Percentiles rank a stretch among this genome's conserved stretches.
Evolutionary conservation across 2,329 filamentous ascomycete species (phyloP).

Genomic region (Lomentospora prolificans): DNA sequence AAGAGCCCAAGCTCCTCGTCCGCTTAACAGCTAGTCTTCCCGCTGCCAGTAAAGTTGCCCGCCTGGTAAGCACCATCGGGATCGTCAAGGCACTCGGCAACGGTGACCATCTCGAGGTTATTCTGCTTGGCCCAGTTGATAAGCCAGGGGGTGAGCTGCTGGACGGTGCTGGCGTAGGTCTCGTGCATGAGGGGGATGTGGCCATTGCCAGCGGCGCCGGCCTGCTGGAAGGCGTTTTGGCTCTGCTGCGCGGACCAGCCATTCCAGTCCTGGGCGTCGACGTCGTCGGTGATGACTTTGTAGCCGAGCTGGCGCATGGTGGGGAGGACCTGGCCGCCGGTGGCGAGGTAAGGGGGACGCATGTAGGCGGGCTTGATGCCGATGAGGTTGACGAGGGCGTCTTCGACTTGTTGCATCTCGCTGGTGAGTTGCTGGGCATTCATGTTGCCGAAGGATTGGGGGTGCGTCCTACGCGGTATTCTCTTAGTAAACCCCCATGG

Average conservation of each 20-base stretch:
- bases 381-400: constrained; percentile 39
- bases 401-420: constrained; percentile 41
- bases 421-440: constrained; percentile 26
- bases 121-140: constrained; percentile 40
- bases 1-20: no score
- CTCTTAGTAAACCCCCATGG: constrained; percentile 5
- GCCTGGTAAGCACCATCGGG: constrained; percentile 28
- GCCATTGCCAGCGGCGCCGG: constrained; percentile 30
- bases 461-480: constrained; percentile 29
- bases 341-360: constrained; percentile 39
- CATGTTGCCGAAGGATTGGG: constrained; percentile 29
- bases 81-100: constrained; percentile 35
- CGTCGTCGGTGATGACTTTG: constrained; percentile 50
- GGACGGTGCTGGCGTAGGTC: constrained; percentile 38
- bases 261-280: constrained; percentile 54
- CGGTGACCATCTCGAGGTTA: constrained; percentile 36
- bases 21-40: constrained; percentile 20
- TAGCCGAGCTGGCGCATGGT: constrained; percentile 39
- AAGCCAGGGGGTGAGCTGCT: constrained; percentile 37
- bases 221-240: constrained; percentile 39
- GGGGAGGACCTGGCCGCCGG: constrained; percentile 30
- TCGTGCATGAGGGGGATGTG: constrained; percentile 51
- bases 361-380: constrained; percentile 39
- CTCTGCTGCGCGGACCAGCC: constrained; percentile 38
- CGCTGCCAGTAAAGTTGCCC: constrained; percentile 26